Evolutionary conservation across 805 yeast species (phyloP).

Genomic region (Kluyveromyces starmeri): DNA sequence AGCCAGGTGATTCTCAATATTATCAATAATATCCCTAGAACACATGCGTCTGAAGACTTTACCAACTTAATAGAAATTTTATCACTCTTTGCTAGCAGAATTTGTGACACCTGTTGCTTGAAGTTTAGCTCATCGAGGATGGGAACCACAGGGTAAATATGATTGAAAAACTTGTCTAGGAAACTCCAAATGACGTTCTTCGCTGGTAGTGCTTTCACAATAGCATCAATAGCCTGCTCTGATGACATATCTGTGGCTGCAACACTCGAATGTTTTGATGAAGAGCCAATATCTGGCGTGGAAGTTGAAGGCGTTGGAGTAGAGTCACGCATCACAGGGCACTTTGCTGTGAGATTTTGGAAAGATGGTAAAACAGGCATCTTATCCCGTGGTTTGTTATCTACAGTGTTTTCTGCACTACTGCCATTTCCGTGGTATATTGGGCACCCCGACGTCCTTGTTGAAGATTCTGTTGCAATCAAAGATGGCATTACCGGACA

Average conservation of each 20-base stretch:
- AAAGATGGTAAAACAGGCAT: constrained; percentile 18
- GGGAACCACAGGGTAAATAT: constrained; percentile 57
- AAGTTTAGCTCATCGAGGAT: constrained; percentile 47
- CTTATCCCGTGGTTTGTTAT: neutral
- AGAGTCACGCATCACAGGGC: constrained; percentile 20
- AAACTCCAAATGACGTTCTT: constrained; percentile 47
- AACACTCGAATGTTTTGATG: neutral
- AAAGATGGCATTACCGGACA: constrained; percentile 9
- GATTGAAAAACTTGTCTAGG: constrained; percentile 49
- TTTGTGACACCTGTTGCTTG: constrained; percentile 26
- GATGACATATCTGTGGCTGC: neutral
- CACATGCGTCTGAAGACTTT: constrained; percentile 33
- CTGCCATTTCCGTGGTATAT: constrained; percentile 9
- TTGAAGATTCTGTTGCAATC: neutral
- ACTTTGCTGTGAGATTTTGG: constrained; percentile 19
- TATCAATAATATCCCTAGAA: constrained; percentile 42
- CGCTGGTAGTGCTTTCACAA: constrained; percentile 39
- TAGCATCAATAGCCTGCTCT: constrained; percentile 15
- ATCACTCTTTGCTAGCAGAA: constrained; percentile 17
- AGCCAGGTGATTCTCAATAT: constrained; percentile 48
- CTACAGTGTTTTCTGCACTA: neutral
- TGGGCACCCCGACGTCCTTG: constrained; percentile 11
- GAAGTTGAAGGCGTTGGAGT: constrained; percentile 11
- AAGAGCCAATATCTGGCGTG: neutral
- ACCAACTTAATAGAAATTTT: constrained; percentile 20